A percentile compares a stretch with the other conserved stretches of the same genome.
Evolutionary conservation across 2,329 filamentous ascomycete species (phyloP).

Genomic region (Fusarium luffae): DNA sequence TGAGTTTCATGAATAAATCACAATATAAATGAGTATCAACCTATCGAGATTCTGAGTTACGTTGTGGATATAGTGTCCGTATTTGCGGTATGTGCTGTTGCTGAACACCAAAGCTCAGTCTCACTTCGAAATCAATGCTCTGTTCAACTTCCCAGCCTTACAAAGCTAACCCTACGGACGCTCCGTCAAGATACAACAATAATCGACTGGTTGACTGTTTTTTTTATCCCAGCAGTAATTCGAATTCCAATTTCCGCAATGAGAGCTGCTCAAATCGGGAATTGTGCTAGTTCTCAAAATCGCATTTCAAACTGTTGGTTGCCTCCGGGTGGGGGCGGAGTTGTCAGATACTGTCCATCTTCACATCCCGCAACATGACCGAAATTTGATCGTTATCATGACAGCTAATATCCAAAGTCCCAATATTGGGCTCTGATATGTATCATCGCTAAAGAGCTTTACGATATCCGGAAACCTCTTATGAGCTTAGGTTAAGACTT

Average conservation of each 20-base stretch:
- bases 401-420: neutral
- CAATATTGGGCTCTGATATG: neutral
- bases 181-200: no score
- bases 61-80: neutral
- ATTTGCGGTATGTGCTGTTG: neutral
- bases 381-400: neutral
- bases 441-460: neutral
- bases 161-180: slow-evolving; percentile 7
- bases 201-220: neutral
- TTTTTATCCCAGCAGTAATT: neutral
- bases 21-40: neutral
- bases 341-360: neutral
- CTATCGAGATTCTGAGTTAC: neutral
- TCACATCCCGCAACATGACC: neutral
- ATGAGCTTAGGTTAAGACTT: neutral
- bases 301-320: neutral
- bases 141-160: no score
- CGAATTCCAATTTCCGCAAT: no score
- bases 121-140: neutral
- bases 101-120: neutral
- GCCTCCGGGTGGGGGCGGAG: neutral
- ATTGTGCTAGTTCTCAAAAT: neutral
- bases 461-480: neutral
- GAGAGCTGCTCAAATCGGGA: neutral
- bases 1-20: neutral